Percentiles rank a stretch among this genome's conserved stretches.
Conservation (phyloP, 2,329 filamentous ascomycete species). For the Davidsoniella eucalypti region DNA sequence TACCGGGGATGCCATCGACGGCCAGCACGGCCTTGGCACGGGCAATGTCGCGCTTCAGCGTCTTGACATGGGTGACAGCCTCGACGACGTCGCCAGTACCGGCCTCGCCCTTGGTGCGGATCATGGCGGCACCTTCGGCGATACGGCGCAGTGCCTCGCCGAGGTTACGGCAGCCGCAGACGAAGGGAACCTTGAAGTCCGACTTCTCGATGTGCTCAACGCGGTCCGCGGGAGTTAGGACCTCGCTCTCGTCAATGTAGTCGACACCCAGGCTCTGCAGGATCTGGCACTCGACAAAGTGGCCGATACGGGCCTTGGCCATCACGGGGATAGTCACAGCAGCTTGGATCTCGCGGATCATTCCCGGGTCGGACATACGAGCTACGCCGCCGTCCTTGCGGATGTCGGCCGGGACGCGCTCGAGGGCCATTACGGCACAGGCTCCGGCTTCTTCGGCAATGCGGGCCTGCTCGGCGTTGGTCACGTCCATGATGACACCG, state of each 20-base stretch:
- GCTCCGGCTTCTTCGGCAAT: constrained; percentile 96
- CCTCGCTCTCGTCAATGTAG: constrained; percentile 97
- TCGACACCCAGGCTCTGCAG: constrained; percentile 88
- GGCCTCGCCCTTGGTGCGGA: constrained; percentile 95
- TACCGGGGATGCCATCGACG: constrained; percentile 32
- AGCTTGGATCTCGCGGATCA: constrained; percentile 91
- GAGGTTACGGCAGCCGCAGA: constrained; percentile 88
- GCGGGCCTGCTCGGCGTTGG: constrained; percentile 80
- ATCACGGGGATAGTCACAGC: constrained; percentile 96
- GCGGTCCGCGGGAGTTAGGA: constrained; percentile 86
- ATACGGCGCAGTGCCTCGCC: constrained; percentile 86
- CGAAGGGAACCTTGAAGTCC: constrained; percentile 70
- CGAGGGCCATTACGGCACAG: constrained; percentile 93
- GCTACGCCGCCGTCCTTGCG: constrained; percentile 81
- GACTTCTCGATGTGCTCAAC: constrained; percentile 84
- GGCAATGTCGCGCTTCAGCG: constrained; percentile 68
- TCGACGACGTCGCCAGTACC: constrained; percentile 95
- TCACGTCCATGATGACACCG: constrained; percentile 98
- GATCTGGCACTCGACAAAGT: constrained; percentile 97
- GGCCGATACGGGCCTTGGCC: constrained; percentile 95
- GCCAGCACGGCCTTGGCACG: constrained; percentile 59
- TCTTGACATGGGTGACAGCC: constrained; percentile 90
- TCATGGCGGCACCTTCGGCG: constrained; percentile 92
- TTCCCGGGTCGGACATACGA: constrained; percentile 85
- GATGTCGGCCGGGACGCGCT: constrained; percentile 94